Evolutionary conservation across 2,329 filamentous ascomycete genomes (phyloP).

Genomic region (Alternaria solani): DNA sequence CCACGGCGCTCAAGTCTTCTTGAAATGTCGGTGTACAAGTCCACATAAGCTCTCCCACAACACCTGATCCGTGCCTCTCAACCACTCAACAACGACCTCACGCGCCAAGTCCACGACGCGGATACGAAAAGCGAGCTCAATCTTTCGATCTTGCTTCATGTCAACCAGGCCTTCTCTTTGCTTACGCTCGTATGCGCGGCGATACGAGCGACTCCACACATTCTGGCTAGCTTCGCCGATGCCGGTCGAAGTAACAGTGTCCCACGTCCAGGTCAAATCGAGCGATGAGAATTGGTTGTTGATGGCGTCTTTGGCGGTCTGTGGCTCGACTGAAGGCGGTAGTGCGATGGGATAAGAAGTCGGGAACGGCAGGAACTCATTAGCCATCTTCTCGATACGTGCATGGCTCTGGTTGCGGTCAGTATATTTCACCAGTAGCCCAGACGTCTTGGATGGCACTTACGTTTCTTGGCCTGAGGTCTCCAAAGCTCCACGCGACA

Average conservation of each 20-base stretch:
- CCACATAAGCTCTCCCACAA: conserved; percentile 90
- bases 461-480: conserved; percentile 68
- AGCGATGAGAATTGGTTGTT: conserved; percentile 62
- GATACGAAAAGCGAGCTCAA: conserved; percentile 54
- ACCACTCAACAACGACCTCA: conserved; percentile 68
- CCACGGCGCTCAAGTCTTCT: conserved; percentile 18
- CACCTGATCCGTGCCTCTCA: conserved; percentile 75
- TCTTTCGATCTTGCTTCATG: conserved; percentile 36
- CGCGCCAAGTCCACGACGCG: conserved; percentile 43
- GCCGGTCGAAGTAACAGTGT: conserved; percentile 62
- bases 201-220: conserved; percentile 80
- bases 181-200: conserved; percentile 62
- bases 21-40: conserved; percentile 56
- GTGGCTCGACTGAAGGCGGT: conserved; percentile 37
- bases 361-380: conserved; percentile 62
- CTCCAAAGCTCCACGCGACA: conserved; percentile 83
- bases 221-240: conserved; percentile 72
- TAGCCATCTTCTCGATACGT: conserved; percentile 53
- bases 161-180: conserved; percentile 29
- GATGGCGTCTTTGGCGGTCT: conserved; percentile 49
- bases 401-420: conserved; percentile 28
- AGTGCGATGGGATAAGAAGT: conserved; percentile 59
- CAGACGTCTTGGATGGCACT: conserved; percentile 3
- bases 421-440: background rate
- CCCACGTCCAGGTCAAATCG: conserved; percentile 72